Conservation (phyloP, 2,329 filamentous ascomycete genomes). For the Hypoxylon sp. region DNA sequence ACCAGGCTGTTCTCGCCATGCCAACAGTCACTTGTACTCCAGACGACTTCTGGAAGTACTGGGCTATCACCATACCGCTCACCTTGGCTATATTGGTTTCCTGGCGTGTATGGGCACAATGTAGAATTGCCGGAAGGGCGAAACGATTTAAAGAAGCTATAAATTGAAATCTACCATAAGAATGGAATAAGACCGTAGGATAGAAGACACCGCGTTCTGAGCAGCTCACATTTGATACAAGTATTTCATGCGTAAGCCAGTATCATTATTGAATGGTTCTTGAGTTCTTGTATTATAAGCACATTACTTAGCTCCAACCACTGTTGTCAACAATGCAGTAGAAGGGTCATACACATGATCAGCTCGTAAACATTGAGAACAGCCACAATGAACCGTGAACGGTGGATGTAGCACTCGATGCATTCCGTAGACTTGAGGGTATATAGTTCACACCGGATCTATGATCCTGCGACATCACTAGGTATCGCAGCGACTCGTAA, state of each 20-base stretch:
- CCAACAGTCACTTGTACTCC: neutral
- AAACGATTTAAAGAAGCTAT: neutral
- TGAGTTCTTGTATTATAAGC: neutral
- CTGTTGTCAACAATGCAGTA: neutral
- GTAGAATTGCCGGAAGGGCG: neutral
- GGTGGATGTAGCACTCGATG: neutral
- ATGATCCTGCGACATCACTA: slow-evolving; percentile 12
- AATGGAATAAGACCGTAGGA: no score
- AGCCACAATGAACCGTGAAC: neutral
- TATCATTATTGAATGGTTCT: neutral
- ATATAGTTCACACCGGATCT: slow-evolving; percentile 7
- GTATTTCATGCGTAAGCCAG: neutral
- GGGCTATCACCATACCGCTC: neutral
- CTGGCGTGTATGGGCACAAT: neutral
- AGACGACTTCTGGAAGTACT: neutral
- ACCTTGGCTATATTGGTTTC: neutral
- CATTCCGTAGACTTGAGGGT: slow-evolving; percentile 13
- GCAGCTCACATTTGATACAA: neutral
- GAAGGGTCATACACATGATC: neutral
- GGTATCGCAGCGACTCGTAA: slow-evolving; percentile 6
- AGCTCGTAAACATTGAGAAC: neutral
- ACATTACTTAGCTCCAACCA: neutral
- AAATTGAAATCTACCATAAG: neutral
- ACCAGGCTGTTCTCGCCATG: neutral
- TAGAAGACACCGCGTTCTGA: neutral